A percentile compares a stretch with the other conserved stretches of the same genome.
Evolutionary conservation across 2,329 filamentous ascomycete species (phyloP).

Genomic region (Macrophomina phaseolina): DNA sequence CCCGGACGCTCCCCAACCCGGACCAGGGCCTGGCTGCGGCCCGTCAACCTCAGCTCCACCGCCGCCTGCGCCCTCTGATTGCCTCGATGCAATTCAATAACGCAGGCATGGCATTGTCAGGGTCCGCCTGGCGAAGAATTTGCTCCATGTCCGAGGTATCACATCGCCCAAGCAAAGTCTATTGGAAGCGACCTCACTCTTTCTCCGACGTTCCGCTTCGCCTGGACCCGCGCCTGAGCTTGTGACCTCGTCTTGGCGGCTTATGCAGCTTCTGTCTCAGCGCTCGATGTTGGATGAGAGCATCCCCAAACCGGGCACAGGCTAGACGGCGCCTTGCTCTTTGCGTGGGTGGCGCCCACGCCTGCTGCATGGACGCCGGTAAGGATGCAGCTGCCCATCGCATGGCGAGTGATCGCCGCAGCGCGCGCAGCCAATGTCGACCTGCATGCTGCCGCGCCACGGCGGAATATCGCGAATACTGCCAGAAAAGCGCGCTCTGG

Average conservation of each 20-base stretch:
- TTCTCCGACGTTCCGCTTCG: not conserved
- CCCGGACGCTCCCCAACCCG: not conserved
- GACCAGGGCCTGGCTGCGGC: not conserved
- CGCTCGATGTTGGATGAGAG: not conserved
- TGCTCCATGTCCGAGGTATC: slow-evolving; percentile 11
- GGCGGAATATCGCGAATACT: slow-evolving; percentile 3
- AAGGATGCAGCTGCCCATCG: slow-evolving; percentile 9
- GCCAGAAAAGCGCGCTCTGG: slow-evolving; percentile 6
- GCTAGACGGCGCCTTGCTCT: not conserved
- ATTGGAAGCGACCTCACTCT: not conserved
- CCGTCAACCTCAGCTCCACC: not conserved
- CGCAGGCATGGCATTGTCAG: not conserved
- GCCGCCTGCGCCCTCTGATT: slow-evolving; percentile 8
- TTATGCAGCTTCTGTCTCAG: slow-evolving; percentile 2
- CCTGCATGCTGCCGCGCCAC: slow-evolving; percentile 20
- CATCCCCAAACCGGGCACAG: not conserved
- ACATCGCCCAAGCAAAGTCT: not conserved
- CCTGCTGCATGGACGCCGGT: slow-evolving; percentile 7
- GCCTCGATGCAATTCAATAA: slow-evolving; percentile 8
- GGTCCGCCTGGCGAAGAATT: slow-evolving; percentile 4
- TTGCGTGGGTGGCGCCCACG: not conserved
- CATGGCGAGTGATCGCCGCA: slow-evolving; percentile 5
- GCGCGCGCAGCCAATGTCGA: slow-evolving; percentile 6
- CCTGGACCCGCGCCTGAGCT: not conserved
- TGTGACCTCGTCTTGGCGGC: slow-evolving; percentile 2